Evolutionary conservation across 257 asterid genomes (phyloP), one percentile per base, ranked within the genome.

Genomic region (Solanum piurae): DNA sequence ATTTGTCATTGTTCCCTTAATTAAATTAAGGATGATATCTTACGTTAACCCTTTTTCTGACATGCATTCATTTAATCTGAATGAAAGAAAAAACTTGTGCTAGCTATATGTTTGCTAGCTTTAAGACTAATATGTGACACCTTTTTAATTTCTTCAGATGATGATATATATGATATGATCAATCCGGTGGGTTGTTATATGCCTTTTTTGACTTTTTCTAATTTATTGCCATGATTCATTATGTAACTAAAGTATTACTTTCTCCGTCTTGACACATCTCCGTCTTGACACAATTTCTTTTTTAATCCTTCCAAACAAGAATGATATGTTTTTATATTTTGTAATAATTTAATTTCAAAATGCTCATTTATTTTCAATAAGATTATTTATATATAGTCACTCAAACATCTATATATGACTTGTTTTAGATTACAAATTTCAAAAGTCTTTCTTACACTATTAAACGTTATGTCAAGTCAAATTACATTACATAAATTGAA

Each of bases 101-200:
- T 62, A 89, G 38, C 90, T 88, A 38, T 38, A 7, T 38, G 49
- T 44, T 44, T 62, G 52, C 90, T 64, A 89, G 40, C 90, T 88
- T 92, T 88, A 84, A 91, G 92, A 93, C 91, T 85, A 90, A 87
- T 42, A 76, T 33, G 88, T 37, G 88, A 88, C 77, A 83, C 42
- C 72, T 75, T 44, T 52, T 46, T 52, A 4, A 27, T 20, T 68
- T 82, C 58, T 64, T 34, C 1, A 11, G 52, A 84, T 16, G 60
- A 52, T 52, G 60, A 52, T 14, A 38, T 8, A 49, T 49, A 49
- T 88, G 85, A 77, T 76, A 40, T 25, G 64, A 79, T 79, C 38
- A n/a, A 79, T 14, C 14, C 25, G 38, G 84, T 79, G 62, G 84
- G 84, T 44, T 38, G 58, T 75, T 79, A 14, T 44, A 79, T 14